Conservation (phyloP, 2,329 filamentous ascomycete species). For the Albifimbria verrucaria region DNA sequence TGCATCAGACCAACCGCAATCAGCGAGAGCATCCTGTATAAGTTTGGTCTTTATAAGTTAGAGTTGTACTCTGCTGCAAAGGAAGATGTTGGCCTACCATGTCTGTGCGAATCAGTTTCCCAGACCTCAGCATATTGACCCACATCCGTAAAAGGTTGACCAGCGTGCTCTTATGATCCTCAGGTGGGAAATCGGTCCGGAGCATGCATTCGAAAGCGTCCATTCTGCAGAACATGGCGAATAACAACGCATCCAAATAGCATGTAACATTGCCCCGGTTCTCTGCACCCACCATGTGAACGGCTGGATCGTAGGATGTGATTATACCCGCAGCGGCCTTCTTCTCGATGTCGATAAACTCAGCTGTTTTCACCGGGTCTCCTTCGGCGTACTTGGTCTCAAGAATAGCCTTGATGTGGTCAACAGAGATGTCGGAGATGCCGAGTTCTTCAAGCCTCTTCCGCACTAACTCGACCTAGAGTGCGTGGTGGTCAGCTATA, state of each 20-base stretch:
- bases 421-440: constrained; percentile 47
- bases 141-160: constrained; percentile 79
- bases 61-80: too few relatives aligned
- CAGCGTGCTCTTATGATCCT: constrained; percentile 68
- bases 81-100: constrained; percentile 55
- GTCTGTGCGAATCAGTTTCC: constrained; percentile 80
- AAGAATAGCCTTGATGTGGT: constrained; percentile 54
- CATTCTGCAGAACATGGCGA: constrained; percentile 91
- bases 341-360: constrained; percentile 74
- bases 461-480: constrained; percentile 39
- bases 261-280: constrained; percentile 89
- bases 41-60: constrained; percentile 65
- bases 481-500: constrained; percentile 9
- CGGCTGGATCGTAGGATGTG: constrained; percentile 66
- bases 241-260: constrained; percentile 86
- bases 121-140: constrained; percentile 87
- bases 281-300: constrained; percentile 76
- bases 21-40: constrained; percentile 76
- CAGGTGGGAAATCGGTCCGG: constrained; percentile 67
- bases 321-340: constrained; percentile 79
- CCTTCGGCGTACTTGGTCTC: constrained; percentile 63
- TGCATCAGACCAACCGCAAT: constrained; percentile 87
- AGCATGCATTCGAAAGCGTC: constrained; percentile 92
- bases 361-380: constrained; percentile 70
- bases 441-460: constrained; percentile 39